These are phyloP conservation scores for Oryza longistaminata DNA, from an alignment of 176 grass and related monocot genomes.

Conservation along the genomic window DNA sequence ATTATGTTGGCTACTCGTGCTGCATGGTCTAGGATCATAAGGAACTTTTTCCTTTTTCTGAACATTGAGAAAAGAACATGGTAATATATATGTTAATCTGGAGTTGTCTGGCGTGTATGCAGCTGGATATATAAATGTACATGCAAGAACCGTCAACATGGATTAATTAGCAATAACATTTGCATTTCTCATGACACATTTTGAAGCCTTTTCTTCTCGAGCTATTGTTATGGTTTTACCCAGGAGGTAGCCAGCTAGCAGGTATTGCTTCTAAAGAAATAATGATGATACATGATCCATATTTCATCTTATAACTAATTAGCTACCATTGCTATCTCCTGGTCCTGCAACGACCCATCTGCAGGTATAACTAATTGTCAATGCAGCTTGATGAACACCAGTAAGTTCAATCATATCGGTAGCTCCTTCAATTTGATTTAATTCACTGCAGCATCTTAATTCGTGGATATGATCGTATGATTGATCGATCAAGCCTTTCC, in stretches of 20 bases:
- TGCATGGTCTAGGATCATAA: neutral
- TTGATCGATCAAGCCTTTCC: neutral
- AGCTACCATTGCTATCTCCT: neutral
- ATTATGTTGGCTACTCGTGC: neutral
- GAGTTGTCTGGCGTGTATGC: neutral
- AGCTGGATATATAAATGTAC: neutral
- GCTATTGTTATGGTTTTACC: neutral
- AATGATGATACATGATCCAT: neutral
- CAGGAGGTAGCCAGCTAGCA: neutral
- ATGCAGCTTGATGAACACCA: neutral
- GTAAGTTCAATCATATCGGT: neutral
- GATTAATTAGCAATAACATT: neutral
- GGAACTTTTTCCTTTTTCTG: too few relatives aligned
- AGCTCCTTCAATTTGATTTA: neutral
- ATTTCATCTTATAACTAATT: too few relatives aligned
- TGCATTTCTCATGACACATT: neutral
- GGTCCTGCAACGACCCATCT: neutral
- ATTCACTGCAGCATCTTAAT: neutral
- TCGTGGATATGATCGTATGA: neutral
- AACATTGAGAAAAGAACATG: neutral
- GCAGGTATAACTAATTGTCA: neutral
- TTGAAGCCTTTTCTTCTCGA: neutral
- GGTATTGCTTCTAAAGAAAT: neutral
- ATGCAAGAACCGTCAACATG: neutral
- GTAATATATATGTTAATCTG: neutral